Base-by-base conservation (phyloP, 345 rosid species). In the Jatropha curcas region DNA sequence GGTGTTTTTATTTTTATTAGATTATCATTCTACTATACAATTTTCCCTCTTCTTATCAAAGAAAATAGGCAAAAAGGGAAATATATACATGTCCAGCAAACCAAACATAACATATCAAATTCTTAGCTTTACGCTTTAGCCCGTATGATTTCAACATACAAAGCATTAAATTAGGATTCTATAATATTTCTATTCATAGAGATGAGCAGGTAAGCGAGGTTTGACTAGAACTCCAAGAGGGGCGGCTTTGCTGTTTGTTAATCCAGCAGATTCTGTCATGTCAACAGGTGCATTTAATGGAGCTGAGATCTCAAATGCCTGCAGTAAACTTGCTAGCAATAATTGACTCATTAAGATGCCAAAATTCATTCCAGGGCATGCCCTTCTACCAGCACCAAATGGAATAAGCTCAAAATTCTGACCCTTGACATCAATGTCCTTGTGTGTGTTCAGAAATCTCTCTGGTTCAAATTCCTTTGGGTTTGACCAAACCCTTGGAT, bases 211-310 rank as follows among this genome's bases (percentile, higher is more conserved):
- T 24, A 73, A 39, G 57, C 82, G 71, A 5, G 82, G 74, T 20
- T 57, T 37, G 7, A n/a, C 27, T 7, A 67, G 39, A n/a, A 80
- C 80, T 43, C 75, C 57, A 11, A 80, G 79, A 5, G 83, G 80
- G 12, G 71, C n/a, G 19, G 67, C 71, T 73, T 71, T 80, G 56
- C 51, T 66, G 39, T 71, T 71, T 1, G 83, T 71, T 56, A 75
- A 3, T 28, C 83, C 80, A 30, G 65, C 19, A 1, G 35, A 35
- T 24, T 19, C 74, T 9, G 30, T 31, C 84, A 71, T 72, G 19
- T 75, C 74, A 64, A 71, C 48, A 6, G 58, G 58, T 46, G 14
- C 35, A 71, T 24, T 71, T 30, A 48, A 31, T 43, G 60, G 74
- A 2, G 57, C 34, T 34, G 59, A 60, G 13, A 48, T 13, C 58